Evolutionary conservation across 106 monocot genomes (phyloP), one percentile per base, ranked within the genome.

Genomic region (Triglochin maritima): DNA sequence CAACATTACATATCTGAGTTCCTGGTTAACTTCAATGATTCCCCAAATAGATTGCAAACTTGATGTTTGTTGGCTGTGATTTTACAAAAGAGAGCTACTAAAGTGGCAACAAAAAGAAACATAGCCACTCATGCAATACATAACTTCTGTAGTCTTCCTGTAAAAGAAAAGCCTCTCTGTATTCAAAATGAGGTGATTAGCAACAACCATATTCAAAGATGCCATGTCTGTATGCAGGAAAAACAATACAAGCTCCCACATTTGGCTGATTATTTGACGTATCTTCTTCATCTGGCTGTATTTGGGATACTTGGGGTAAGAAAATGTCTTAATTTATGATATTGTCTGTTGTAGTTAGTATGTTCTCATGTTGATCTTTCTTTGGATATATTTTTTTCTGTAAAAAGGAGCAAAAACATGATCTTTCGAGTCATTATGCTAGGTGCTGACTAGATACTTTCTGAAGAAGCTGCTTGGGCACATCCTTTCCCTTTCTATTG

Each of bases 291-390:
- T 65, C 63, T 94, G 49, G 81, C 89, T 13, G 79, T 87, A 17
- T 87, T 94, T 60, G 89, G 86, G 75, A 83, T 89, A 49, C 74
- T 94, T 51, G 94, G 94, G 80, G 94, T 94, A 86, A 79, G 44
- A 66, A 66, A 3, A 16, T 41, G 46, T 14, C 0, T 52, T 8
- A 15, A 9, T 64, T 48, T 49, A 7, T 64, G 9, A 5, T 64
- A 7, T 17, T 49, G 5, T 12, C 2, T 64, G 47, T 44, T 14
- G 14, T 64, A 16, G 13, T 46, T 64, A 16, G 15, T 53, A 67
- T 17, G 4, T 50, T 67, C 9, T 67, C 13, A 52, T 6, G 53
- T 67, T 9, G 11, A 63, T 46, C 13, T 17, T 4, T 59, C 41
- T 59, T 59, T 59, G 0, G 15, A 62, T 17, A 16, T 16, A 11